Conservation (phyloP, 192 early-diverging fungal species). For the Backusella macrospora region DNA sequence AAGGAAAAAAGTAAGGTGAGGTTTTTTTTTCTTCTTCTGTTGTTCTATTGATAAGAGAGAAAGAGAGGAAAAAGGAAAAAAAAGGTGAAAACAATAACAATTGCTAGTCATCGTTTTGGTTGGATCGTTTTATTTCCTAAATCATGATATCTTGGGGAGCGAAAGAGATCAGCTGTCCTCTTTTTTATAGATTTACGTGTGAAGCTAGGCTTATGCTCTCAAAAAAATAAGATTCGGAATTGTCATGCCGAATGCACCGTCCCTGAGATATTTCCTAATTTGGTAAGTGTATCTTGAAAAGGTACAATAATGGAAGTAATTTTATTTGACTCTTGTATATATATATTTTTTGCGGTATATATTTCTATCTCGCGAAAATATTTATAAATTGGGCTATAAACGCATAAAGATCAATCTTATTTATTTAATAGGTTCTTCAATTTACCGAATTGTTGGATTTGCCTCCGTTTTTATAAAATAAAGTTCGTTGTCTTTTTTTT, state of each 20-base stretch:
- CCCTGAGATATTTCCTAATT: slow-evolving; percentile 1
- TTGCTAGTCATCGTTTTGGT: neutral
- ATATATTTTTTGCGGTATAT: neutral
- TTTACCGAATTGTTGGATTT: too few relatives aligned
- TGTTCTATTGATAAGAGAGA: too few relatives aligned
- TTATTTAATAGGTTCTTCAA: too few relatives aligned
- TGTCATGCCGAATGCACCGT: neutral
- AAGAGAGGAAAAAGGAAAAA: neutral
- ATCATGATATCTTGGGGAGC: neutral
- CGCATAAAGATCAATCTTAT: too few relatives aligned
- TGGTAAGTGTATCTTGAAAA: slow-evolving; percentile 2
- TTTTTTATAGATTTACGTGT: neutral
- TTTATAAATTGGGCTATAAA: too few relatives aligned
- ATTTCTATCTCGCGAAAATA: neutral
- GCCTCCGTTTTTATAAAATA: too few relatives aligned
- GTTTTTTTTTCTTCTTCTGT: too few relatives aligned
- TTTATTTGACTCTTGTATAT: neutral
- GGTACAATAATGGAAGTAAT: neutral
- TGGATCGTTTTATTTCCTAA: neutral
- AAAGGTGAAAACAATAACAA: slow-evolving; percentile 10
- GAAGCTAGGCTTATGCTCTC: neutral
- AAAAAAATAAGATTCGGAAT: neutral
- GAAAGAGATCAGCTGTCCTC: neutral
- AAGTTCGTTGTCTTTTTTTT: too few relatives aligned
- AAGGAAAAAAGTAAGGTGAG: neutral